phyloP scores from a whole-genome alignment of 2,329 filamentous ascomycete species.

The Nigrospora oryzae region DNA sequence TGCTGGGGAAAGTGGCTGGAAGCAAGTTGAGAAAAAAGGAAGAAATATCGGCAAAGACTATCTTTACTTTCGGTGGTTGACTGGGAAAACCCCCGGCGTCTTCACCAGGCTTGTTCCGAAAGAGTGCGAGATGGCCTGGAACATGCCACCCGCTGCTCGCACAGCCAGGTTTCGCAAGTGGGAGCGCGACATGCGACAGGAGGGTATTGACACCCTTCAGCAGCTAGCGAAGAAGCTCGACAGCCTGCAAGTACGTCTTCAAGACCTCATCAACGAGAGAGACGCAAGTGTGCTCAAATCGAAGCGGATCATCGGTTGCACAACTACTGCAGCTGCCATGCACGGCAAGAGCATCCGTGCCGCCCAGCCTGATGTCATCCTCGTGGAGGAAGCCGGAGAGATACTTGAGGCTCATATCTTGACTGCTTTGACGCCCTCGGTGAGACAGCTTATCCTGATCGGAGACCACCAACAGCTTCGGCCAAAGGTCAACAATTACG shows the following conservation, averaged over 20 bases:
- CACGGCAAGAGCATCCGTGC: conserved; percentile 44
- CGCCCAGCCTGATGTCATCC: conserved; percentile 47
- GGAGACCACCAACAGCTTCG: conserved; percentile 68
- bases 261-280: conserved; percentile 32
- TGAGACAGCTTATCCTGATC: conserved; percentile 59
- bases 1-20: conserved; percentile 32
- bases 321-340: conserved; percentile 62
- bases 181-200: conserved; percentile 35
- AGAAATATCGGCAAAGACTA: conserved; percentile 36
- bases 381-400: conserved; percentile 68
- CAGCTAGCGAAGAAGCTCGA: conserved; percentile 31
- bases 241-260: conserved; percentile 27
- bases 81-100: conserved; percentile 33
- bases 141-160: conserved; percentile 30
- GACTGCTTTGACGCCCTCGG: conserved; percentile 44
- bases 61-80: conserved; percentile 44
- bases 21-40: conserved; percentile 33
- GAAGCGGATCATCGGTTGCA: conserved; percentile 60
- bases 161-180: conserved; percentile 28
- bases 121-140: conserved; percentile 39
- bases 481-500: conserved; percentile 56
- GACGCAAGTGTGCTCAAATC: conserved; percentile 33
- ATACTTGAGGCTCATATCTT: conserved; percentile 62
- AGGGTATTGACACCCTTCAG: conserved; percentile 35
- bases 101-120: conserved; percentile 22